Evolutionary conservation across 2,329 filamentous ascomycete genomes (phyloP), one percentile per base, ranked within the genome.

Genomic region (Proliferodiscus dingleyae): DNA sequence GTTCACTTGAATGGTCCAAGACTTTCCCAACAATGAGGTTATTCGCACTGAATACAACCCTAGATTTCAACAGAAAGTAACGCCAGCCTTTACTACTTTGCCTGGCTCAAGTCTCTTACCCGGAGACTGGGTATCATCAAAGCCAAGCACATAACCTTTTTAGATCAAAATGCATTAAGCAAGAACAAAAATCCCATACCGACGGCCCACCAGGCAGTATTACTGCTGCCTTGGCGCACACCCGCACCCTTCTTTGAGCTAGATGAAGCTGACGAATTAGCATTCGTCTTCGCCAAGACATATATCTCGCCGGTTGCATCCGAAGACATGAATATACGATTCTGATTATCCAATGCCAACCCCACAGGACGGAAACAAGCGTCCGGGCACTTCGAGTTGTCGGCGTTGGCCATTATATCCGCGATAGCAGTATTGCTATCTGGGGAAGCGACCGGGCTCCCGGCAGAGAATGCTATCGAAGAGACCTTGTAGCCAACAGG

Each of bases 321-420:
- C 29, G 44, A 50, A 19, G 40, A 53, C 40, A 56, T 51, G 24
- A 50, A 58, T 5, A 53, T n/a, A 21, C 53, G 30, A 9, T 43
- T 47, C 16, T 49, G 42, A 0, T 2, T 15, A 48, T 78, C 74
- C 52, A 71, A 68, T 1, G 71, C 72, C 5, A 86, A 65, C 1
- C 80, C 78, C 1, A 79, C 79, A 21, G 82, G 81, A 2, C 81
- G 71, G 66, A 86, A 80, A 63, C 81, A 86, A 3, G 61, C 58
- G 33, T 67, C 65, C 0, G 78, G 79, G 49, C 82, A 85, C 3
- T 61, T 60, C 9, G 65, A 64, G 4, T 73, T 64, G 53, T 83
- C 71, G 1, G 65, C 54, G 53, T 83, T 84, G 43, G 68, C 65
- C 22, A 86, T 66, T 47, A 86, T 69, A 49, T 78, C 71, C 5